A percentile compares a stretch with the other conserved stretches of the same genome.
Conservation (phyloP, 2,329 filamentous ascomycete species). For the Plectosphaerella plurivora region DNA sequence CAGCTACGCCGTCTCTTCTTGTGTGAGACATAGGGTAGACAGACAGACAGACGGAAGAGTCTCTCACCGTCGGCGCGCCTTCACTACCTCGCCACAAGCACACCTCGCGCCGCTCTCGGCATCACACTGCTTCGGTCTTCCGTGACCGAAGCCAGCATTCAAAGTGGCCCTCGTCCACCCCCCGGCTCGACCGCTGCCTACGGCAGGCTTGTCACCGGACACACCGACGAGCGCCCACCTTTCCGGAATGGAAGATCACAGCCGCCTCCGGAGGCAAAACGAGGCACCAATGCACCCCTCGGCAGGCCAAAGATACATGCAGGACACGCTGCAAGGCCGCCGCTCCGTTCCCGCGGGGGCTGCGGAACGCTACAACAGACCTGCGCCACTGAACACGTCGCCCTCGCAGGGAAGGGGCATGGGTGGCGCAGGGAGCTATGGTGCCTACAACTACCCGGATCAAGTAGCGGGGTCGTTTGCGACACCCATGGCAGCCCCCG, state of each 20-base stretch:
- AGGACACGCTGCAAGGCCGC: slow-evolving; percentile 43
- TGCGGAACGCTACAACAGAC: slow-evolving; percentile 41
- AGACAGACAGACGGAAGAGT: no score
- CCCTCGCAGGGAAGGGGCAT: slow-evolving; percentile 43
- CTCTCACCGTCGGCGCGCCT: no score
- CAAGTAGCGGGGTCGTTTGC: slow-evolving; percentile 46
- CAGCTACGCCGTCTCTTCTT: no score
- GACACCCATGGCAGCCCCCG: slow-evolving; percentile 48
- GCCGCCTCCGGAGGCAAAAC: slow-evolving; percentile 69
- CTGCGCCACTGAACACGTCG: slow-evolving; percentile 44
- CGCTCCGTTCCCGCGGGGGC: slow-evolving; percentile 23
- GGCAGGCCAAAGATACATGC: slow-evolving; percentile 50
- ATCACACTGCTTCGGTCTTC: slow-evolving; percentile 15
- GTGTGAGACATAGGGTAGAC: no score
- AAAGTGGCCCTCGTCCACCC: slow-evolving; percentile 63
- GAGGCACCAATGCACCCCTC: slow-evolving; percentile 62
- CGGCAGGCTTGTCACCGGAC: slow-evolving; percentile 56
- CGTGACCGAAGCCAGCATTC: slow-evolving; percentile 28
- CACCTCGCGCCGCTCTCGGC: not conserved
- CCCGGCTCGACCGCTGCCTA: slow-evolving; percentile 60
- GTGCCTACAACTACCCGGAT: slow-evolving; percentile 53
- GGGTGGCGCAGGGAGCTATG: slow-evolving; percentile 54
- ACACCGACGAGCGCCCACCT: slow-evolving; percentile 46
- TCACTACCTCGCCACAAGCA: not conserved
- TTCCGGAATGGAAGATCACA: slow-evolving; percentile 75